Conservation (phyloP, 1,284 basidiomycete species). For the Ganoderma leucocontextum region DNA sequence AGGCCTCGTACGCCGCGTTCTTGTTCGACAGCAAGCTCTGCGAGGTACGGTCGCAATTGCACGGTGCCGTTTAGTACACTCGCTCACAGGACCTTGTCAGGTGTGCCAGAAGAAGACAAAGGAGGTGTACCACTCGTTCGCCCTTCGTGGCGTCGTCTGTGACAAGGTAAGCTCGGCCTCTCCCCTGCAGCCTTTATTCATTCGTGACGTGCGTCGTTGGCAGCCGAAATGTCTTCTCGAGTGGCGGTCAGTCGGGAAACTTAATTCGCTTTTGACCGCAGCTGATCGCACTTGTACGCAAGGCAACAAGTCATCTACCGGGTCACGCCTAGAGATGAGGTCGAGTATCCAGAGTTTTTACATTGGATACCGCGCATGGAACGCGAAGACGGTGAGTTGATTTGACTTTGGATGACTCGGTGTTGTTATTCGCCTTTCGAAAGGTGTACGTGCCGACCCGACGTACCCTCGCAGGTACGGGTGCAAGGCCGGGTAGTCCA, state of each 20-base stretch:
- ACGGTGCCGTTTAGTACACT: no score
- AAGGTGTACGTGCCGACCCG: no score
- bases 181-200: no score
- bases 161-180: constrained; percentile 21
- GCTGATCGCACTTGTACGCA: background rate
- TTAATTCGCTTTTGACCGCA: background rate
- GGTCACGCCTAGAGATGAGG: constrained; percentile 3
- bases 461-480: no score
- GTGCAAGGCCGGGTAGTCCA: no score
- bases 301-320: constrained; percentile 1
- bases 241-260: background rate
- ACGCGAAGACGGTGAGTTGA: constrained; percentile 8
- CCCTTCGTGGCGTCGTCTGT: constrained; percentile 35
- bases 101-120: constrained; percentile 43
- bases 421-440: no score
- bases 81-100: constrained; percentile 36
- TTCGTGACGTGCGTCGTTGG: background rate
- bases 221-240: background rate
- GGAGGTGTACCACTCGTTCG: constrained; percentile 35
- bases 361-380: constrained; percentile 31
- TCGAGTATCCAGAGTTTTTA: constrained; percentile 23
- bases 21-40: constrained; percentile 66
- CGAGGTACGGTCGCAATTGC: constrained; percentile 49
- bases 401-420: background rate
- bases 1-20: constrained; percentile 63